Evolutionary conservation across 768 basidiomycete species (phyloP), one percentile per base, ranked within the genome.

Genomic region (Lactarius indigo): DNA sequence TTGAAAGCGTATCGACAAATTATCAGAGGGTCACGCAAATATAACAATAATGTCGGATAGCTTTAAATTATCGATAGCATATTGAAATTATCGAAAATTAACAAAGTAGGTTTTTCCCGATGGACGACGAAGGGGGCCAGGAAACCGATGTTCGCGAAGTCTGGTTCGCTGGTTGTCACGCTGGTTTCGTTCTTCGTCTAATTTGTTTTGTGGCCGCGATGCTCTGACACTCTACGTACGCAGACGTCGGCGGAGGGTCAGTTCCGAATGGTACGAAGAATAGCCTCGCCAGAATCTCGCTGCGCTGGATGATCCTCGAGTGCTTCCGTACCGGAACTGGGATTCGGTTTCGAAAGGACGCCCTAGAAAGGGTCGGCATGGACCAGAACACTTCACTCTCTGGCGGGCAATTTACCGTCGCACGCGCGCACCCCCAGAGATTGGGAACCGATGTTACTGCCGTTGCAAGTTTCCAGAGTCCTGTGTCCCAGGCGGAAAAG

Each of bases 201-300:
- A 1, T 35, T n/a, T n/a, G 17, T 28, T 6, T 50, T 57, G 23
- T 13, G 31, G 2, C 23, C 10, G 35, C 50, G 33, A 18, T 23
- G 41, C 57, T 30, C 59, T 42, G 23, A 55, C 59, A 30, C 55
- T n/a, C n/a, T 42, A 5, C 52, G 47, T 23, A 18, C 50, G 58
- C 28, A 90, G 90, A 92, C 69, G 83, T 93, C 26, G 91, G 92
- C 2, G 91, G 91, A n/a, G 90, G 89, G 6, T 85, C 85, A 1
- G 86, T 87, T 12, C 68, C 71, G 33, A 87, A 92, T 66, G 81
- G 80, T 61, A 78, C 80, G 0, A 80, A 79, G 18, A 83, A 87
- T 69, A 84, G 80, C 59, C 80, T 92, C 3, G 86, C 89, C 1
- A 85, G 89, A 44, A 88, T 92, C 54, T 79, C 90, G 1, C 80